A percentile compares a stretch with the other conserved stretches of the same genome.
phyloP scores from a whole-genome alignment of 2,329 filamentous ascomycete genomes.

The Ophiocordyceps camponoti-saundersi region DNA sequence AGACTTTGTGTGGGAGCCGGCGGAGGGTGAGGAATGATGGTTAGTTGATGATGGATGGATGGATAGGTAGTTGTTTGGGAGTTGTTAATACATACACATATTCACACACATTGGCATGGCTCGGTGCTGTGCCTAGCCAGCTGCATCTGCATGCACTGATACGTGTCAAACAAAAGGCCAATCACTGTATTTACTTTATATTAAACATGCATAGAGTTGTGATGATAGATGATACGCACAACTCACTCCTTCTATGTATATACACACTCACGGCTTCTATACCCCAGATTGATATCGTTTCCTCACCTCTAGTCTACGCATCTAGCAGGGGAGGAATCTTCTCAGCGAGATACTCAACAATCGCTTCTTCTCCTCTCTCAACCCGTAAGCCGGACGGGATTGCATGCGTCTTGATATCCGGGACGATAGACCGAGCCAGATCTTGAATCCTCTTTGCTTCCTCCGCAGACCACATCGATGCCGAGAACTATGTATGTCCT shows the following conservation, averaged over 20 bases:
- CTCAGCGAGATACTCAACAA: background rate
- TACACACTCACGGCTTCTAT: no score
- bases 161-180: no score
- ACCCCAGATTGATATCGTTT: no score
- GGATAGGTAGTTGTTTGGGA: no score
- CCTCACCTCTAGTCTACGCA: background rate
- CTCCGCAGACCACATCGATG: background rate
- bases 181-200: no score
- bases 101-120: no score
- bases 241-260: no score
- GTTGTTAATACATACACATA: no score
- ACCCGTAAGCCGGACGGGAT: background rate
- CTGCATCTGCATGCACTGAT: no score
- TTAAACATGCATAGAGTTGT: no score
- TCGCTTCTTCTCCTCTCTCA: background rate
- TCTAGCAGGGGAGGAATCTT: background rate
- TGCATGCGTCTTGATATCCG: background rate
- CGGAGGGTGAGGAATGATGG: background rate
- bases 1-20: constrained; percentile 8
- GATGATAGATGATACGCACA: no score
- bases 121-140: no score
- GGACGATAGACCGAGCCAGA: background rate
- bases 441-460: background rate
- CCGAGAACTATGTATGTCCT: background rate
- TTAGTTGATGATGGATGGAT: background rate